Base-by-base conservation (phyloP, 2,329 filamentous ascomycete species). In the Stagonosporopsis cucurbitacearum region DNA sequence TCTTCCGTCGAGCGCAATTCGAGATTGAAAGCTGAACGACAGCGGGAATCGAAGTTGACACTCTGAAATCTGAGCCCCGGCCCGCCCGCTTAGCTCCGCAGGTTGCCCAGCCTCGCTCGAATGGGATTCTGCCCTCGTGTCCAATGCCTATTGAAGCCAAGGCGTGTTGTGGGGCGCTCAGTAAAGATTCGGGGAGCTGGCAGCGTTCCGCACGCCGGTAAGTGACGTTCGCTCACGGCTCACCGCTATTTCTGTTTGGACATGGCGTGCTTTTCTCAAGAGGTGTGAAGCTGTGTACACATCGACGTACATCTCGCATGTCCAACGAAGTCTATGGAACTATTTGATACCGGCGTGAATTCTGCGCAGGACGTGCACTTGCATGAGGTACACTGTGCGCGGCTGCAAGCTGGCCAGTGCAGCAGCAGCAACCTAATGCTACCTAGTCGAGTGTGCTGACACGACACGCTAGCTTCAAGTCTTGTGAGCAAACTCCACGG, bases 171-270 rank as follows among this genome's bases (percentile, higher is more conserved):
- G 59, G 59, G 58, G 51, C 58, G 32, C 30, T 17, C 51, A 26
- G 37, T 26, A 41, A 33, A 40, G 25, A 32, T 43, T 20, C 30
- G 41, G 56, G 48, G 23, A 52, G 51, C 50, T 44, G 52, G 50
- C 47, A 50, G 33, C 49, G 41, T 44, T 44, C 45, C 51, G 52
- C 46, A 17, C 43, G 30, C 45, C 51, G 54, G 49, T 45, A 50
- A 59, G 39, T 50, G 50, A 48, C 44, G 54, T 45, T 39, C 30
- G 47, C 50, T 45, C 50, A 49, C 43, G 45, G 40, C 59, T 61
- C 65, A 69, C 66, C 66, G 66, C 66, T 61, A 56, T 64, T 67
- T 63, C 51, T 49, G 20, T 57, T 58, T 57, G 43, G 59, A 52
- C 48, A 50, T 50, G 39, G 30, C n/a, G 32, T 43, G 37, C 32